Conservation (phyloP, 805 yeast species). For the Wickerhamomyces bisporus region DNA sequence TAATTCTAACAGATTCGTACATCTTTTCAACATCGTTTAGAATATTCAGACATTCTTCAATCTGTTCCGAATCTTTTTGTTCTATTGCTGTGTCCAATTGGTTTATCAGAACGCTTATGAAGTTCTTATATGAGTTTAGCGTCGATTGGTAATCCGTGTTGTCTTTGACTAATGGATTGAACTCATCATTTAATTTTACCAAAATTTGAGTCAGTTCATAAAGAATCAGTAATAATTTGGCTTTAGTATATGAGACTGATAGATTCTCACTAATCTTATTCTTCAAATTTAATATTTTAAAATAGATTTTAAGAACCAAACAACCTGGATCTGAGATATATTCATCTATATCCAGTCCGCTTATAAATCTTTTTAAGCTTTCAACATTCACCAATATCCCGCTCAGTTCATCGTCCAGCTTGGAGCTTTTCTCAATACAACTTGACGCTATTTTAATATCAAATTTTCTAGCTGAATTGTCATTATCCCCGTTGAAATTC, state of each 20-base stretch:
- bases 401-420: constrained; percentile 34
- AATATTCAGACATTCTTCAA: constrained; percentile 62
- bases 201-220: constrained; percentile 46
- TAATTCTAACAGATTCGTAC: constrained; percentile 52
- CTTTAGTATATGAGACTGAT: constrained; percentile 57
- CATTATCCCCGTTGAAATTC: constrained; percentile 18
- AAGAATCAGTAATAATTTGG: constrained; percentile 62
- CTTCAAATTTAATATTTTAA: constrained; percentile 40
- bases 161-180: constrained; percentile 17
- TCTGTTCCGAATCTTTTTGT: constrained; percentile 48
- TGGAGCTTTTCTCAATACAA: constrained; percentile 47
- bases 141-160: constrained; percentile 36
- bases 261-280: constrained; percentile 47
- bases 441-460: constrained; percentile 50
- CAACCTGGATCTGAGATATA: constrained; percentile 22
- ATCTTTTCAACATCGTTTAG: constrained; percentile 68
- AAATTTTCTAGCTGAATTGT: constrained; percentile 29
- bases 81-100: constrained; percentile 54
- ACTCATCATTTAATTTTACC: constrained; percentile 20
- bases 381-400: constrained; percentile 41
- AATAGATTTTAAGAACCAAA: constrained; percentile 21
- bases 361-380: constrained; percentile 40
- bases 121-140: constrained; percentile 47
- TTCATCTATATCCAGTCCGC: constrained; percentile 13
- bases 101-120: constrained; percentile 51